A percentile compares a stretch with the other conserved stretches of the same genome.
Conservation (phyloP, 345 rosid species). For the Alliaria petiolata region DNA sequence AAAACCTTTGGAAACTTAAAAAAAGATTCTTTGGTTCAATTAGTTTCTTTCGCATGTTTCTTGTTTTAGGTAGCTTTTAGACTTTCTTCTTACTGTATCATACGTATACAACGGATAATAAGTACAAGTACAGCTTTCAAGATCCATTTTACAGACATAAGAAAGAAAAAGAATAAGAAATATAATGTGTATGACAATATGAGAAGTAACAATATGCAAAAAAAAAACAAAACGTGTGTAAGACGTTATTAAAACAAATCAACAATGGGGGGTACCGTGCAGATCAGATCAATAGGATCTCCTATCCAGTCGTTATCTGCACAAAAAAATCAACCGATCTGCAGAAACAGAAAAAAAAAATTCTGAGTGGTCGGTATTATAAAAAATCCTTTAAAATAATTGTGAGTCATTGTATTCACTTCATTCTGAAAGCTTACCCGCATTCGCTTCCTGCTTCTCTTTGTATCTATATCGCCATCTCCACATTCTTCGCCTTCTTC, state of each 20-base stretch:
- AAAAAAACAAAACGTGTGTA: not conserved
- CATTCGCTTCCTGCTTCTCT: not conserved
- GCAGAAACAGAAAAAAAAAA: too few species aligned
- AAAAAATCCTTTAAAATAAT: not conserved
- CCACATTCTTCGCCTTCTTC: not conserved
- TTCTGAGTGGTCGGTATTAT: not conserved
- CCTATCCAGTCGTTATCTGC: not conserved
- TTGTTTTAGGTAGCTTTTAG: too few species aligned
- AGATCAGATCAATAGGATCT: not conserved
- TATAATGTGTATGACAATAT: not conserved
- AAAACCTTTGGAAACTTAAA: not conserved
- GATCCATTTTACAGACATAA: not conserved
- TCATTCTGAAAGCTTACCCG: not conserved
- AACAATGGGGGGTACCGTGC: not conserved
- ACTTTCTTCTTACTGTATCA: not conserved
- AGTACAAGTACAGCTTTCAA: not conserved
- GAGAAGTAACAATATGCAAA: not conserved
- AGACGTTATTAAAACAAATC: not conserved
- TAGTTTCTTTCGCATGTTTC: conserved; percentile 1
- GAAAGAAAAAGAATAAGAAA: not conserved
- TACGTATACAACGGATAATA: too few species aligned
- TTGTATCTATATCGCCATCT: not conserved
- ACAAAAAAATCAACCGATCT: not conserved
- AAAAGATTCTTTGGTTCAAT: conserved; percentile 19
- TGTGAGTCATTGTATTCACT: not conserved